Conservation (phyloP, 352 stramenopile genomes). For the Blastocystis sp. region DNA sequence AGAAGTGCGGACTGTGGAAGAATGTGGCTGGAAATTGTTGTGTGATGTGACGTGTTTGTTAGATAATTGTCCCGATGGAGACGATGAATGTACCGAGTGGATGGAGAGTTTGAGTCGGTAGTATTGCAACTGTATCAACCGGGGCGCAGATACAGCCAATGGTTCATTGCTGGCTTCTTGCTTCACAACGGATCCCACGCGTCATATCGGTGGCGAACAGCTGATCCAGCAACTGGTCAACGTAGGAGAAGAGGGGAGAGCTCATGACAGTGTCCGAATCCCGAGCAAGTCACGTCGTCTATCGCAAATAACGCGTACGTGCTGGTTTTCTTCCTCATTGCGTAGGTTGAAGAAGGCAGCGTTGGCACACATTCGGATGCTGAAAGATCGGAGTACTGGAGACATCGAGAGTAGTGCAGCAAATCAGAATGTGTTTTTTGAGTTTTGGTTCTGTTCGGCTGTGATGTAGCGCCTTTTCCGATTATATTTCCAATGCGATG, state of each 20-base stretch:
- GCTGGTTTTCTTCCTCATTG: not conserved
- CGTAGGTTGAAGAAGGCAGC: not conserved
- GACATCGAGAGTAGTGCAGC: not conserved
- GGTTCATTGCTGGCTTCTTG: not conserved
- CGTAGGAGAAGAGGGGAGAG: not conserved
- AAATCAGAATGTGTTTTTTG: not conserved
- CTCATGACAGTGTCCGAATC: not conserved
- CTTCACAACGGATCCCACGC: not conserved
- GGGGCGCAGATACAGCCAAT: not conserved
- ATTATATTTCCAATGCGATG: not conserved
- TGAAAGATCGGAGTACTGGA: not conserved
- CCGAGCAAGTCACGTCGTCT: not conserved
- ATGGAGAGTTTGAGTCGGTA: not conserved
- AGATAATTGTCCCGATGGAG: not conserved
- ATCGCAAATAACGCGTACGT: not conserved
- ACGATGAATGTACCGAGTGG: not conserved
- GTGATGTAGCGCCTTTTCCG: not conserved
- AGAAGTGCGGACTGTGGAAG: not conserved
- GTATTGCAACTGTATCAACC: not conserved
- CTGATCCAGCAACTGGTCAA: not conserved
- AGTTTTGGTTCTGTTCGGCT: not conserved
- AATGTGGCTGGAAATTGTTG: not conserved
- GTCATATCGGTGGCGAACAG: not conserved
- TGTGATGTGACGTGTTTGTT: constrained; percentile 20
- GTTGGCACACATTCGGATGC: not conserved